phyloP scores from a whole-genome alignment of 345 rosid genomes.

The Melastoma malabathricum region DNA sequence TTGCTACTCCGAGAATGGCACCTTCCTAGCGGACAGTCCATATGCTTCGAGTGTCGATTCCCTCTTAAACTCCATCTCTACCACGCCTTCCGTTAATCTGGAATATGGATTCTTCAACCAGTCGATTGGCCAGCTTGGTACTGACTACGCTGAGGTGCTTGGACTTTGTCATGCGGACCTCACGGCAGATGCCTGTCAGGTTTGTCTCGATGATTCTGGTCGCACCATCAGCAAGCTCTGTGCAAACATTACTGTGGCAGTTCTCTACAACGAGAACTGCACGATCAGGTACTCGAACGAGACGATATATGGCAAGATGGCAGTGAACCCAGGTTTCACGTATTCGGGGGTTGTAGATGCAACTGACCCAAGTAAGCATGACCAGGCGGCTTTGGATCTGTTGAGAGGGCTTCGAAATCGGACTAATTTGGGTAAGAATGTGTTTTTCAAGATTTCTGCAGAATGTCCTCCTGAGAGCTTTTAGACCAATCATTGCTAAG shows the following conservation, averaged over 20 bases:
- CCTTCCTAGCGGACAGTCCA: background rate
- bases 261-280: background rate
- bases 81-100: background rate
- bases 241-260: background rate
- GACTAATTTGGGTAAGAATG: too few relatives aligned
- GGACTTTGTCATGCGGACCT: background rate
- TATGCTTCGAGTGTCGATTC: background rate
- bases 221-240: background rate
- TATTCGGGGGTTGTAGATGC: rapidly evolving
- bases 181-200: background rate
- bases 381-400: rapidly evolving
- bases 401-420: background rate
- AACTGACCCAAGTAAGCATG: background rate
- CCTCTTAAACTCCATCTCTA: constrained; percentile 2
- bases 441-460: too few relatives aligned
- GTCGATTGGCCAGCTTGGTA: rapidly evolving
- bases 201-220: rapidly evolving
- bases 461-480: too few relatives aligned
- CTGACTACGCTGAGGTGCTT: background rate
- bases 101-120: background rate
- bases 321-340: rapidly evolving
- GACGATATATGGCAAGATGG: background rate
- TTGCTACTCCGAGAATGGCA: too few relatives aligned
- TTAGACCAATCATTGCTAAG: too few relatives aligned
- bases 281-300: background rate